phyloP scores from a whole-genome alignment of 768 basidiomycete species.

The Candolleomyces eurysporus region DNA sequence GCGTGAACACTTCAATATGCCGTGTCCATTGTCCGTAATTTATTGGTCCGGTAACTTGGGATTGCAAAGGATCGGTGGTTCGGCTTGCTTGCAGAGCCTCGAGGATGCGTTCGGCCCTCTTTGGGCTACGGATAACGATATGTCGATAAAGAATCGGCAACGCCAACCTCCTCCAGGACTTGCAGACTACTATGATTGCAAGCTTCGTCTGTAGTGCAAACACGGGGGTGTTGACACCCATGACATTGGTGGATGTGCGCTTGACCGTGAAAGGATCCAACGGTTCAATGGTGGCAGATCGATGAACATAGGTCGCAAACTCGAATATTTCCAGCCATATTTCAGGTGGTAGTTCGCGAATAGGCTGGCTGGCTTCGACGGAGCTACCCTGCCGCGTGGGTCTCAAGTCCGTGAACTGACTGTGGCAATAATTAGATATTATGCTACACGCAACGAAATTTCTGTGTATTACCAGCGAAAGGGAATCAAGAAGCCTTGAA shows the following conservation, averaged over 20 bases:
- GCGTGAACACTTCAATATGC: constrained; percentile 47
- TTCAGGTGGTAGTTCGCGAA: constrained; percentile 43
- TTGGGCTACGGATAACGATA: constrained; percentile 43
- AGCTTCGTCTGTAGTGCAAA: constrained; percentile 50
- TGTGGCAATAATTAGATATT: neutral
- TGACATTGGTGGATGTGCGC: constrained; percentile 39
- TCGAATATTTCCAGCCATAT: constrained; percentile 58
- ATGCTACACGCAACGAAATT: neutral
- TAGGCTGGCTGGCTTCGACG: constrained; percentile 12
- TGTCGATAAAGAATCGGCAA: constrained; percentile 45
- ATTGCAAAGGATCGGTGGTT: constrained; percentile 1
- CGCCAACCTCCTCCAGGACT: constrained; percentile 43
- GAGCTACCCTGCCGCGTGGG: neutral
- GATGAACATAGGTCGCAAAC: constrained; percentile 49
- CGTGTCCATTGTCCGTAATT: constrained; percentile 46
- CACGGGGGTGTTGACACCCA: constrained; percentile 46
- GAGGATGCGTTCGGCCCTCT: constrained; percentile 37
- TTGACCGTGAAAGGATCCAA: constrained; percentile 45
- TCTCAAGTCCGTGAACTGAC: neutral
- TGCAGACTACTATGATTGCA: constrained; percentile 46
- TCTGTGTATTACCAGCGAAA: neutral
- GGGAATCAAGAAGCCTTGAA: neutral
- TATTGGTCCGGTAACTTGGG: constrained; percentile 3
- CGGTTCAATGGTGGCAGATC: constrained; percentile 40
- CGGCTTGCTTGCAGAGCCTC: constrained; percentile 30